Evolutionary conservation across 2,329 filamentous ascomycete species (phyloP), one percentile per base, ranked within the genome.

Genomic region (Xenoacremonium recifei): DNA sequence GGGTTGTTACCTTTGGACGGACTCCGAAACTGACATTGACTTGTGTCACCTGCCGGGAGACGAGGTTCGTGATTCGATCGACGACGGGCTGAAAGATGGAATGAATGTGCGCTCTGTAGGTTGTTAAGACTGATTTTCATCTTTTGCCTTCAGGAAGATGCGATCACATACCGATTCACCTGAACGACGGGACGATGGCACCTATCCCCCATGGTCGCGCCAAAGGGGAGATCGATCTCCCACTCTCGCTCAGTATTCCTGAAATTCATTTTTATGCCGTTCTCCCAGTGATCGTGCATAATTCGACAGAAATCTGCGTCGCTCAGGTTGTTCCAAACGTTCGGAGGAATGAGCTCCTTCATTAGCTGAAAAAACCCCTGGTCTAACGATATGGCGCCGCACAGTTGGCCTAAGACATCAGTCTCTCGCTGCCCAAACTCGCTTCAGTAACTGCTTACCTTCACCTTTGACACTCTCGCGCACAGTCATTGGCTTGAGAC

Each of bases 341-440:
- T 5, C 0, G 16, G 7, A 0, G 54, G 42, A 0, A 71, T 33
- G 4, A 54, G 60, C 0, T 18, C 7, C 25, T 54, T 48, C 1
- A 73, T 45, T 0, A 65, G 37, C 0, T 39, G 3, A 1, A 51
- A 5, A 33, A 73, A 73, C 0, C 40, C 49, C 5, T 72, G 55
- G 35, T 72, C 68, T 1, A 73, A 55, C n/a, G 72, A 68, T 0
- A 69, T 57, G 1, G 59, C 68, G 1, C 71, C 70, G 6, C 66
- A 71, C 0, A 73, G 48, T 0, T 45, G 60, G 5, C 68, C 68
- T 69, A 13, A 7, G 19, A 16, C 17, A 4, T 18, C 9, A 10
- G 7, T 7, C 17, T 3, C 6, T 3, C n/a, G 9, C 12, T 10
- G 3, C 29, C n/a, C 29, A 31, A 15, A 10, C 6, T 10, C n/a